A percentile compares a stretch with the other conserved stretches of the same genome.
Conservation (phyloP, 345 rosid species). For the Leavenworthia alabamica region DNA sequence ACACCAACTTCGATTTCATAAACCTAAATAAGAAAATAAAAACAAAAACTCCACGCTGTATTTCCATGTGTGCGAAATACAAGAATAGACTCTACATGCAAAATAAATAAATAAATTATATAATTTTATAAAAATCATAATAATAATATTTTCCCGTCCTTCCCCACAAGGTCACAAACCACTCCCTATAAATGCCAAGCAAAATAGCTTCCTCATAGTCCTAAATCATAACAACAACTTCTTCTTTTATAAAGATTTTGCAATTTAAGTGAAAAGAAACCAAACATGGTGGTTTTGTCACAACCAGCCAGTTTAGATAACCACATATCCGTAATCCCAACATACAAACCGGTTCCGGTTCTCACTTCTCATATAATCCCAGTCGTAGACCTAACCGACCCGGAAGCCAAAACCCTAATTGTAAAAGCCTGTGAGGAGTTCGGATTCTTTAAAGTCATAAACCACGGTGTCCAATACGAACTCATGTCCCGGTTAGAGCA, state of each 20-base stretch:
- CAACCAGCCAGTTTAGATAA: constrained; percentile 44
- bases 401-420: constrained; percentile 48
- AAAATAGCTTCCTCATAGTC: constrained; percentile 10
- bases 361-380: constrained; percentile 41
- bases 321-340: constrained; percentile 46
- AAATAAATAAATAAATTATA: too few relatives aligned
- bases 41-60: constrained; percentile 33
- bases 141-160: too few relatives aligned
- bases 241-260: neutral
- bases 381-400: constrained; percentile 50
- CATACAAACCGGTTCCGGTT: constrained; percentile 45
- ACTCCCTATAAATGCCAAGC: constrained; percentile 29
- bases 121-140: too few relatives aligned
- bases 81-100: constrained; percentile 22
- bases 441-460: constrained; percentile 75
- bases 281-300: constrained; percentile 63
- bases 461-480: constrained; percentile 59
- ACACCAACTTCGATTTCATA: constrained; percentile 26
- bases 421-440: constrained; percentile 61
- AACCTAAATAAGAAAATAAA: constrained; percentile 30
- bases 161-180: neutral
- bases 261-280: neutral
- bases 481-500: constrained; percentile 46
- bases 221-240: constrained; percentile 2
- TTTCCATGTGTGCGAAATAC: constrained; percentile 30